Evolutionary conservation across 768 basidiomycete genomes (phyloP), one percentile per base, ranked within the genome.

Genomic region (Boletus pseudopeckii): DNA sequence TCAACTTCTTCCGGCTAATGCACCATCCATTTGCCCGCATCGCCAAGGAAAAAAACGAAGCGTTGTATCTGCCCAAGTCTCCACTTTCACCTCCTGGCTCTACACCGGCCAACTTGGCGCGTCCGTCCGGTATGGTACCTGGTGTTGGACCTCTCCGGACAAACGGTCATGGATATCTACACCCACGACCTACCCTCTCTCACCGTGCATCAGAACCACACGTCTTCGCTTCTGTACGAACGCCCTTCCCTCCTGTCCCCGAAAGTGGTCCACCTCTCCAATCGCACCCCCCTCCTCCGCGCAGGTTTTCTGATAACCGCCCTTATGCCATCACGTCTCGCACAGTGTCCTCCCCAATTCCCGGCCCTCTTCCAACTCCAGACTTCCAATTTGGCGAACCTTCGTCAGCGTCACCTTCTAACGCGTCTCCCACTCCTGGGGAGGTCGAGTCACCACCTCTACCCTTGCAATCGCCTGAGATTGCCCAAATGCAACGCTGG

Each of bases 371-470:
- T 17, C 84, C 84, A 2, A 75, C 76, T 5, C 82, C 82, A 38
- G 79, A 77, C 51, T 86, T 82, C 72, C 81, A 81, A 43, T 86
- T 86, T 58, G 84, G 84, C 53, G 76, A 78, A 10, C 80, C 84
- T 28, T 80, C 73, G 46, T 77, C 78, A 3, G 74, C 64, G 7
- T 61, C 73, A 2, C 62, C 79, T 0, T 74, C 80, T 3, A 74
- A 78, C 58, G 66, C 74, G 17, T 81, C 82, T 15, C 76, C 79
- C 13, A 73, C 74, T 45, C 79, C 81, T 5, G 78, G 76, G 51
- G 83, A 85, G 2, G 28, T 55, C 0, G 71, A 71, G 26, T 63
- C 69, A 4, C 64, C 68, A 1, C 46, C 58, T 1, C 48, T 55
- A 1, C 54, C 59, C 7, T 7, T 63, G 49, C 60, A 60, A 45